phyloP scores from a whole-genome alignment of 306 rosid genomes.

The Casuarina cunninghamiana region DNA sequence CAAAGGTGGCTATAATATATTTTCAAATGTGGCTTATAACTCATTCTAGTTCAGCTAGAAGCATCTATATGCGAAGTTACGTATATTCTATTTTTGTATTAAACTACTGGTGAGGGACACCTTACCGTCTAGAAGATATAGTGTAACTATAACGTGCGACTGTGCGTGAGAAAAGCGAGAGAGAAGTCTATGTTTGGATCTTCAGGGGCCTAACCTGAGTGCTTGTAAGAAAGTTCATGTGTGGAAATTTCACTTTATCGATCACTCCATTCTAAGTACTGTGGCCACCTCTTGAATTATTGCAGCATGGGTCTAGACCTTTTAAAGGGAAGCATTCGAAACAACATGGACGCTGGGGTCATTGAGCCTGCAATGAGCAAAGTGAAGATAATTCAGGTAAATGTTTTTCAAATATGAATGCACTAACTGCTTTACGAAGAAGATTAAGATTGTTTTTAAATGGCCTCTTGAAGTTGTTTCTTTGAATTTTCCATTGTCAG shows the following conservation, averaged over 20 bases:
- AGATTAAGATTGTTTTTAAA: not conserved
- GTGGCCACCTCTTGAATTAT: constrained; percentile 1
- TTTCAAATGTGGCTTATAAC: not conserved
- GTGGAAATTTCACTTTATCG: not conserved
- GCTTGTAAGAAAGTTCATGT: not conserved
- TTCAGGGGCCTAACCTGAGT: not conserved
- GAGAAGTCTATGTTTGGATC: not conserved
- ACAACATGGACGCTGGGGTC: constrained; percentile 99
- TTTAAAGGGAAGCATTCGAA: constrained; percentile 64
- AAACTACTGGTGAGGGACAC: no score
- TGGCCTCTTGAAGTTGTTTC: constrained; percentile 1
- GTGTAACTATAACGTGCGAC: no score
- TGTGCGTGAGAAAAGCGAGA: not conserved
- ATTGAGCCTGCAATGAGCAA: constrained; percentile 99
- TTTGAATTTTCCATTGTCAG: constrained; percentile 33
- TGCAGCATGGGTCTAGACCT: constrained; percentile 96
- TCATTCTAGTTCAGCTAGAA: not conserved
- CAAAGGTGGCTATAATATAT: not conserved
- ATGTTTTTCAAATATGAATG: not conserved
- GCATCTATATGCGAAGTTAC: not conserved
- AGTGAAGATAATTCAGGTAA: constrained; percentile 93
- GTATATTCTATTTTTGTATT: not conserved
- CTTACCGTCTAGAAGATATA: no score
- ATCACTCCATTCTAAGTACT: not conserved
- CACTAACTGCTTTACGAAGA: not conserved